Percentiles rank a stretch among this genome's conserved stretches.
Conservation (phyloP, 192 early-diverging fungal genomes). For the Ramicandelaber brevisporus region DNA sequence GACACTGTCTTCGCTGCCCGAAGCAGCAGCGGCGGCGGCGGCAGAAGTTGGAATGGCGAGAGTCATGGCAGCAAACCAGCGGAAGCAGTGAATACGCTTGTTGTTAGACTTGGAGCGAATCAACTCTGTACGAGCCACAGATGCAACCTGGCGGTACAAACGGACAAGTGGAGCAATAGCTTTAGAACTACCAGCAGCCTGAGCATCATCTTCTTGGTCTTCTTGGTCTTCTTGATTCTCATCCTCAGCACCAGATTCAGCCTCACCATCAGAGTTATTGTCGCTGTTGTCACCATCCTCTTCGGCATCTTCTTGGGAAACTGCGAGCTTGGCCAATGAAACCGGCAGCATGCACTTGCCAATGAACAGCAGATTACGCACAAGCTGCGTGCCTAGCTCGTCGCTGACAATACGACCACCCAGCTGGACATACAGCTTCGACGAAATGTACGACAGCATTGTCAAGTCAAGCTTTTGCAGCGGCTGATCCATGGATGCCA, state of each 20-base stretch:
- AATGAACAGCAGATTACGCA: slow-evolving; percentile 86
- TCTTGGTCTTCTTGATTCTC: slow-evolving; percentile 7
- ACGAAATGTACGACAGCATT: slow-evolving; percentile 22
- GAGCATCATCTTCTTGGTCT: slow-evolving; percentile 3
- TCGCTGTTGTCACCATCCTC: slow-evolving; percentile 8
- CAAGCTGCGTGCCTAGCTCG: slow-evolving; percentile 66
- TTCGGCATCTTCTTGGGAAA: slow-evolving; percentile 5
- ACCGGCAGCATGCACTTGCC: slow-evolving; percentile 37
- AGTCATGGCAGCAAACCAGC: slow-evolving; percentile 74
- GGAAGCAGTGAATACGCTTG: slow-evolving; percentile 59
- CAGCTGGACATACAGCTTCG: slow-evolving; percentile 30
- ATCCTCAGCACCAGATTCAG: slow-evolving; percentile 14
- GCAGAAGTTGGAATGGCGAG: slow-evolving; percentile 26
- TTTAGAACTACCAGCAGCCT: slow-evolving; percentile 14
- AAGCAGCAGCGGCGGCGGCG: too few relatives aligned
- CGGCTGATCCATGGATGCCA: too few relatives aligned
- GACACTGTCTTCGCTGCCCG: too few relatives aligned
- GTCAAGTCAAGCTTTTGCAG: too few relatives aligned
- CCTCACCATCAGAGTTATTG: slow-evolving; percentile 2
- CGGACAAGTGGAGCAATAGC: not conserved
- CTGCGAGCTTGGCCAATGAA: slow-evolving; percentile 2
- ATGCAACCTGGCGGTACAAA: slow-evolving; percentile 6
- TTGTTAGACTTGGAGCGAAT: slow-evolving; percentile 7
- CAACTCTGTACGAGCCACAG: slow-evolving; percentile 13
- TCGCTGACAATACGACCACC: slow-evolving; percentile 31